phyloP scores from a whole-genome alignment of 495 filamentous ascomycete genomes.

The Hyaloscypha variabilis region DNA sequence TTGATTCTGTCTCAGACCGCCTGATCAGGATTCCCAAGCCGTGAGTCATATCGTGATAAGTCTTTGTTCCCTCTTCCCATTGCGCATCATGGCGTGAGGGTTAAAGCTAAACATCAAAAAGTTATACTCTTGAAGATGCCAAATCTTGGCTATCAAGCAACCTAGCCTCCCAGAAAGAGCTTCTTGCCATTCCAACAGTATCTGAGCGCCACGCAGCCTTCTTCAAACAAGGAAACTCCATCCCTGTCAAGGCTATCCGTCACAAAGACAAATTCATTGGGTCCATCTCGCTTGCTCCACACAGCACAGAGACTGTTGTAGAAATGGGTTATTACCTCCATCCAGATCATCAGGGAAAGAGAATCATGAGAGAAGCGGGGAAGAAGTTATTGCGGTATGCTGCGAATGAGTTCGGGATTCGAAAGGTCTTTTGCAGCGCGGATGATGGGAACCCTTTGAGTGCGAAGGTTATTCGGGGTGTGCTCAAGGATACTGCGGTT shows the following conservation, averaged over 20 bases:
- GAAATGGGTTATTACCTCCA: constrained; percentile 26
- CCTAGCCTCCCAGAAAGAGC: background rate
- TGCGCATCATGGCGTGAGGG: no score
- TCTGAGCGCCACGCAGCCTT: constrained; percentile 7
- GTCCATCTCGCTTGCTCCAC: constrained; percentile 7
- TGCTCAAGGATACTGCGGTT: background rate
- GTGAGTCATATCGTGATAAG: constrained; percentile 3
- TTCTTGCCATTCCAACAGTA: constrained; percentile 5
- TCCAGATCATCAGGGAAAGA: constrained; percentile 17
- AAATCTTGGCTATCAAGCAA: constrained; percentile 12
- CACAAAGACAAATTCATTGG: constrained; percentile 15
- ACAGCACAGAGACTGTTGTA: background rate
- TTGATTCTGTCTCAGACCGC: constrained; percentile 19
- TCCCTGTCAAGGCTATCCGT: constrained; percentile 21
- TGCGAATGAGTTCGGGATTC: constrained; percentile 14
- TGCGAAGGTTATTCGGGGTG: constrained; percentile 7
- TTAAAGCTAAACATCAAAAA: constrained; percentile 1
- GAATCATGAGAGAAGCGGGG: constrained; percentile 14
- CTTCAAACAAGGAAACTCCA: constrained; percentile 3
- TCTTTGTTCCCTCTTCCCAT: background rate
- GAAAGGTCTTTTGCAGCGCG: constrained; percentile 14
- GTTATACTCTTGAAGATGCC: constrained; percentile 20
- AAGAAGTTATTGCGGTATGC: constrained; percentile 88
- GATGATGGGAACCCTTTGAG: constrained; percentile 9
- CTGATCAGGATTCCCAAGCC: constrained; percentile 22